Conservation (phyloP, 1,139 yeast species). For the Ogataea hybrid region DNA sequence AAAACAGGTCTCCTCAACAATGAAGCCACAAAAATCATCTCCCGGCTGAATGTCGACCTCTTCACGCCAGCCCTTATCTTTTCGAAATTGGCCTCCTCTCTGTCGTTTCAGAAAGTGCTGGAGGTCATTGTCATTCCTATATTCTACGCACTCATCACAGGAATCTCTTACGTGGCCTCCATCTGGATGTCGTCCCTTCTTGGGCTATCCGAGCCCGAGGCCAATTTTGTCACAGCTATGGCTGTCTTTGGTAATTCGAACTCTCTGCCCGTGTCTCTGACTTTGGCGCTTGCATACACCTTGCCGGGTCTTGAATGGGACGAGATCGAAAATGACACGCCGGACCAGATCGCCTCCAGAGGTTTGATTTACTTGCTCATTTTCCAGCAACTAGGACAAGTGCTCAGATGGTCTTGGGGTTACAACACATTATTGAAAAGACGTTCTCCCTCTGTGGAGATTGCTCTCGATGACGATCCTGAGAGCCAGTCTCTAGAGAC, state of each 20-base stretch:
- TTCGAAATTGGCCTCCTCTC: conserved; percentile 72
- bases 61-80: conserved; percentile 86
- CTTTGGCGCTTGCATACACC: conserved; percentile 68
- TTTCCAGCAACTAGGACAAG: conserved; percentile 83
- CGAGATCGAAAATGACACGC: conserved; percentile 59
- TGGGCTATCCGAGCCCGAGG: conserved; percentile 57
- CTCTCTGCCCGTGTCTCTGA: conserved; percentile 75
- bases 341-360: conserved; percentile 74
- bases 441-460: conserved; percentile 37
- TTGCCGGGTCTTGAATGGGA: conserved; percentile 77
- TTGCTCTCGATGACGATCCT: conserved; percentile 3
- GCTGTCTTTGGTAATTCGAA: conserved; percentile 85
- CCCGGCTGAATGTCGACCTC: conserved; percentile 70
- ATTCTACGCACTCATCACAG: conserved; percentile 64
- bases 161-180: conserved; percentile 58
- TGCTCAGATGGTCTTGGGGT: conserved; percentile 92
- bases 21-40: conserved; percentile 62
- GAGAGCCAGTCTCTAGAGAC: conserved; percentile 9
- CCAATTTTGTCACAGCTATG: conserved; percentile 85
- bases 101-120: conserved; percentile 61
- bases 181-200: conserved; percentile 45
- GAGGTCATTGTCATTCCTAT: conserved; percentile 74
- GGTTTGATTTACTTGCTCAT: conserved; percentile 75
- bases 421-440: conserved; percentile 66
- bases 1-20: conserved; percentile 55